Evolutionary conservation across 164 flowering plant species (phyloP), one percentile per base, ranked within the genome.

Genomic region (Macadamia integrifolia): DNA sequence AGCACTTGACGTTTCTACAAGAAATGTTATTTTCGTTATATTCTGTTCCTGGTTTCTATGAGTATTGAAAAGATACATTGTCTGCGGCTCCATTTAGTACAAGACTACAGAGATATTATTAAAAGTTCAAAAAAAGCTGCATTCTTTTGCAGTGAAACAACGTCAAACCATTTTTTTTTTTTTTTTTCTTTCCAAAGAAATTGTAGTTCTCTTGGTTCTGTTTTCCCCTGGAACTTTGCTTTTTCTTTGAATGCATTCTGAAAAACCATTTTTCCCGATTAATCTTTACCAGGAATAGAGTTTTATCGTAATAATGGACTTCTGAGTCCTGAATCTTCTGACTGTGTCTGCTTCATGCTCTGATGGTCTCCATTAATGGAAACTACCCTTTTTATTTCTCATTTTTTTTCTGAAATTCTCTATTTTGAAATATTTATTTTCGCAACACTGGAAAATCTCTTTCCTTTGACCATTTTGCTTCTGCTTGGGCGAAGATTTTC

Each of bases 341-440:
- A 28, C 58, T 17, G 17, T n/a, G 12, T 55, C 58, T 55, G 30
- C 30, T 57, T 57, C 29, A 57, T 23, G 23, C 30, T 57, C 30
- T 23, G 59, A 1, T 6, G 70, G 65, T 66, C 73, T 66, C 68
- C 75, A 3, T 18, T 55, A 58, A 43, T 60, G 58, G 31, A 14
- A 58, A 52, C 9, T 8, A n/a, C 7, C 7, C 50, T 9, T 11
- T 11, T 11, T 46, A 8, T 46, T 46, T 11, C 9, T 11, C 46
- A 46, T 46, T 46, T 11, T 46, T 11, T 46, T 35, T 35, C 40
- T 35, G 40, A 35, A 35, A 35, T 35, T 35, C 40, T 35, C 40
- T 4, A 35, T 35, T 35, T 35, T 4, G 1, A 1, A 1, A n/a
- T n/a, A n/a, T n/a, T n/a, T n/a, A n/a, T n/a, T 35, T 35, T 35